Evolutionary conservation across 208 protist genomes (phyloP), one percentile per base, ranked within the genome.

Genomic region (Crithidia sp.): DNA sequence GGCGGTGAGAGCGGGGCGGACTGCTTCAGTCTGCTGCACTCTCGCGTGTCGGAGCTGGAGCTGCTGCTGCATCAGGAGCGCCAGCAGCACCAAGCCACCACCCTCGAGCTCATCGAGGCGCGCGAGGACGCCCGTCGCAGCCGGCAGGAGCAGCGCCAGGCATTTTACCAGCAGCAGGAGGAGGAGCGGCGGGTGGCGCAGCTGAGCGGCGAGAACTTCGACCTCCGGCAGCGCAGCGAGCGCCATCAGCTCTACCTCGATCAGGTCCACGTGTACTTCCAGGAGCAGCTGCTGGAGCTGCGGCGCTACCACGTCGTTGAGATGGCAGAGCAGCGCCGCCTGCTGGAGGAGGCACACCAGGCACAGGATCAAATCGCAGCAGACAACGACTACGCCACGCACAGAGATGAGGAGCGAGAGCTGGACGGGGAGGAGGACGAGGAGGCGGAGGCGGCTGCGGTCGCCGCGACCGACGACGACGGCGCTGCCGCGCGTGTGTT

Each of bases 1-100:
- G 16, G 49, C 54, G 28, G 65, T 0, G 60, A 49, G 16, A 64
- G 36, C 7, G 52, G 59, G 37, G 74, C 67, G 8, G 74, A 79
- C 74, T 79, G 74, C 61, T 64, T 68, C 28, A 64, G 73, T 62
- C 64, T 83, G 28, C 43, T 77, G 55, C 79, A 75, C 49, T 79
- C 74, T 0, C 67, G 67, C 17, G 74, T 79, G 28, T 52, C 60
- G 41, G 73, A 84, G 66, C 54, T 84, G 53, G 57, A 74, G 36
- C 37, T 62, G 54, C 36, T 80, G 53, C 74, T 75, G 4, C 61
- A 40, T 8, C 68, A 67, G 57, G 74, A 81, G 65, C 74, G 58
- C 16, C 67, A 83, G 53, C 78, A 76, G 28, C 60, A 83, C 66
- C 67, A 72, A 58, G 47, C 79, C 28, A 77, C 74, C 9, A 45